Percentiles rank a stretch among this genome's conserved stretches.
These are phyloP conservation scores for Aurantiochytrium sp. DNA, from an alignment of 108 stramenopile genomes.

Conservation along the genomic window DNA sequence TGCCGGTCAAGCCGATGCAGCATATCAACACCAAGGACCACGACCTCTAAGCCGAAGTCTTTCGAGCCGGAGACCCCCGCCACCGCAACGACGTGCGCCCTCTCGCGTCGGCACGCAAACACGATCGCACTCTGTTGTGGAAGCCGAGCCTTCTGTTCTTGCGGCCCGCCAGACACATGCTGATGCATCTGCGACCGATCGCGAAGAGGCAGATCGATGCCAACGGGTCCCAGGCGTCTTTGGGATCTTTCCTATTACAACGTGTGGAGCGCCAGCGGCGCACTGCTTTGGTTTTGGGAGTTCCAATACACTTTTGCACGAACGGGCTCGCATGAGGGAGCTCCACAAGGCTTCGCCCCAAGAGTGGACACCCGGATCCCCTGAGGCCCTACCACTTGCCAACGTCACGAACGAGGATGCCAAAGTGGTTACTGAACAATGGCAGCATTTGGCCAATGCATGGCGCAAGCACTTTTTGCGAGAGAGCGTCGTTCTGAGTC, in stretches of 20 bases:
- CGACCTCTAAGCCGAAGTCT: neutral
- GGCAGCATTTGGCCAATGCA: neutral
- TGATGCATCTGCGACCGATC: neutral
- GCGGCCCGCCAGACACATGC: neutral
- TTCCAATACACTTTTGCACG: neutral
- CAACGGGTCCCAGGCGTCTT: neutral
- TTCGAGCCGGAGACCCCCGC: neutral
- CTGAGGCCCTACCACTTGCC: neutral
- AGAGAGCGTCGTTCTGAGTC: neutral
- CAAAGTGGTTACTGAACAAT: neutral
- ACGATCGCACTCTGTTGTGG: too few relatives aligned
- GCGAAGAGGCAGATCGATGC: neutral
- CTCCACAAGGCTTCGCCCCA: neutral
- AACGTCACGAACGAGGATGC: neutral
- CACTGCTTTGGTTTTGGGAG: neutral
- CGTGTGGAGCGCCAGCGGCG: neutral
- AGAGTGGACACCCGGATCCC: neutral
- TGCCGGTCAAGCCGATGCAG: too few relatives aligned
- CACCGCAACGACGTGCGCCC: neutral
- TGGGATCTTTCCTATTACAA: conserved; percentile 3
- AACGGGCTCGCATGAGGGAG: neutral
- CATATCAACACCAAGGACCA: neutral
- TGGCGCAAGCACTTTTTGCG: neutral
- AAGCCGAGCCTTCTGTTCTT: too few relatives aligned
- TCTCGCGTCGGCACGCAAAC: too few relatives aligned